Conservation (phyloP, 2,329 filamentous ascomycete genomes). For the Epichloe glyceriae region DNA sequence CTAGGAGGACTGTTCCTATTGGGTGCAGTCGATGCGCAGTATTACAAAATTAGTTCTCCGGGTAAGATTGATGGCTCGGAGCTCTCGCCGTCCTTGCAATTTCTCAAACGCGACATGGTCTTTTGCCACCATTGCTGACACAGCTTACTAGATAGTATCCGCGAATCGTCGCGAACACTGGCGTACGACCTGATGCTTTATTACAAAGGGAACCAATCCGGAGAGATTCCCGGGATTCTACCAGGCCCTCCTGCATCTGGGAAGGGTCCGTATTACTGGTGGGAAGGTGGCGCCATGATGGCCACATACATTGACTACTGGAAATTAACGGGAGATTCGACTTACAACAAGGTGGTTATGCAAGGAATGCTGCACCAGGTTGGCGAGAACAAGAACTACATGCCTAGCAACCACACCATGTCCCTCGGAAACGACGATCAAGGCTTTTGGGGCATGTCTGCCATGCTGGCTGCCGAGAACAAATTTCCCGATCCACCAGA, state of each 20-base stretch:
- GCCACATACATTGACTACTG: conserved; percentile 58
- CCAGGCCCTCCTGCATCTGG: conserved; percentile 36
- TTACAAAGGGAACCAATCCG: conserved; percentile 37
- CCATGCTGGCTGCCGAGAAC: conserved; percentile 53
- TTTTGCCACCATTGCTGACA: not conserved
- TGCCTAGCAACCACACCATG: conserved; percentile 45
- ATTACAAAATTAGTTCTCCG: conserved; percentile 19
- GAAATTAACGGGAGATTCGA: conserved; percentile 50
- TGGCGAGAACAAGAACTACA: conserved; percentile 43
- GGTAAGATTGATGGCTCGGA: conserved; percentile 11
- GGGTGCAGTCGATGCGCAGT: conserved; percentile 11
- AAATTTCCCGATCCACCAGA: conserved; percentile 46
- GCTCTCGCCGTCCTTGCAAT: not conserved
- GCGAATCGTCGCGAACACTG: conserved; percentile 30
- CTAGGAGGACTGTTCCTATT: conserved; percentile 1
- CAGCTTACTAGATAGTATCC: conserved; percentile 31
- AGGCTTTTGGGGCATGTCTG: conserved; percentile 56
- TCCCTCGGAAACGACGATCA: conserved; percentile 59
- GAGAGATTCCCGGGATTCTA: conserved; percentile 41
- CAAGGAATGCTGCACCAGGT: conserved; percentile 45
- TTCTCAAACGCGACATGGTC: not conserved
- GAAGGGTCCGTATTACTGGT: conserved; percentile 56
- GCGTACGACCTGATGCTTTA: conserved; percentile 37
- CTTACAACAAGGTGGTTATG: conserved; percentile 47
- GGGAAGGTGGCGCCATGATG: conserved; percentile 59